Conservation (phyloP, 306 rosid species). For the Dalbergia cochinchinensis region DNA sequence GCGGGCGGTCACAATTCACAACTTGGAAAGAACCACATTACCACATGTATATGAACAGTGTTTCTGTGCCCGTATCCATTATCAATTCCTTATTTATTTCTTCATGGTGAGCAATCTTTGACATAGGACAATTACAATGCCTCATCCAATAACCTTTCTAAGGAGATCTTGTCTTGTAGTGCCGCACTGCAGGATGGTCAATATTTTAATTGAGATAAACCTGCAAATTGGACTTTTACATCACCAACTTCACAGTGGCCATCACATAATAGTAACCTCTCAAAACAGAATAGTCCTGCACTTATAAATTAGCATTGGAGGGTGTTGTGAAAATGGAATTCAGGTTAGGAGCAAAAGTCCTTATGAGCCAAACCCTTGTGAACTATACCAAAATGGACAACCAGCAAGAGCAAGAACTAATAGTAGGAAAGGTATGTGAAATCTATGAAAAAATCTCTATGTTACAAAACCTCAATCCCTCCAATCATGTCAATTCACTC, state of each 20-base stretch:
- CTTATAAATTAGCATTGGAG: constrained; percentile 39
- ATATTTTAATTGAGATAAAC: constrained; percentile 9
- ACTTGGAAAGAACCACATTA: constrained; percentile 29
- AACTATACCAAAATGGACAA: constrained; percentile 52
- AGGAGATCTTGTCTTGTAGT: constrained; percentile 43
- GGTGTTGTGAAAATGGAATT: constrained; percentile 9
- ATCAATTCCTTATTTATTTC: not conserved
- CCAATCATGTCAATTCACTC: constrained; percentile 68
- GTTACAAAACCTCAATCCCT: constrained; percentile 69
- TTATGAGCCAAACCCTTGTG: not conserved
- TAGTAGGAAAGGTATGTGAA: constrained; percentile 56
- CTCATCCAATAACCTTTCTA: too few relatives aligned
- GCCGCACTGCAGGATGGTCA: constrained; percentile 36
- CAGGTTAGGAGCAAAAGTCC: not conserved
- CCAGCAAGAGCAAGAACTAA: constrained; percentile 44
- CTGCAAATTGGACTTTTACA: constrained; percentile 27
- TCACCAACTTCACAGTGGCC: constrained; percentile 26
- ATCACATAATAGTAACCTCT: constrained; percentile 27
- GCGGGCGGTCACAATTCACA: constrained; percentile 6
- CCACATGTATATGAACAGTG: too few relatives aligned
- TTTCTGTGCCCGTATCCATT: not conserved
- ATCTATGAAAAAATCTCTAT: constrained; percentile 62
- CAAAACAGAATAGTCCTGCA: constrained; percentile 1
- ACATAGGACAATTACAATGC: not conserved
- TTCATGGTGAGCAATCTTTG: not conserved